Base-by-base conservation (phyloP, 2,329 filamentous ascomycete genomes). In the Trichoderma endophyticum region DNA sequence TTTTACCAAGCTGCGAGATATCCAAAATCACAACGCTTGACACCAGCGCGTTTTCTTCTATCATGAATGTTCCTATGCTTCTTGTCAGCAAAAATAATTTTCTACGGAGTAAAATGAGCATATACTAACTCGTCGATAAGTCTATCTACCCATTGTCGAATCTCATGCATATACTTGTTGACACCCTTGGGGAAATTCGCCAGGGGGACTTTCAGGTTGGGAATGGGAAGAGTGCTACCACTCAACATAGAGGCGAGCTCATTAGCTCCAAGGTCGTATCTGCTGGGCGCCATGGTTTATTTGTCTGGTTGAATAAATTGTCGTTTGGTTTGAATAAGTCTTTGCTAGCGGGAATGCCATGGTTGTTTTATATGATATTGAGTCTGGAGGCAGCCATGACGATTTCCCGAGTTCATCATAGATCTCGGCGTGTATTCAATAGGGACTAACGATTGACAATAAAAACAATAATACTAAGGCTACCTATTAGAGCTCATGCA, bases 21-120 rank as follows among this genome's bases (percentile, higher is more conserved):
- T 18, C 64, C 64, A 39, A 67, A 67, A 28, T 67, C 64, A 30
- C 64, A 67, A 26, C 51, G 48, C 64, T 67, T 67, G 30, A 67
- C 15, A 39, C 30, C 48, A 11, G 7, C 18, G 14, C 48, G 57
- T 39, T 67, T 67, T 57, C 34, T 57, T n/a, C 28, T 28, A 21
- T 67, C 64, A 21, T 39, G 48, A 39, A 67, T 39, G 9, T 67
- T 57, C 15, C 64, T 67, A 14, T 15, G 1, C 5, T 6, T 14
- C 12, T 11, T 30, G 24, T 67, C 6, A 67, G 9, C 21, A 66
- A 2, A 14, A 6, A 28, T 36, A n/a, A 15, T 4, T 21, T 14
- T 39, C 14, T 39, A 4, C 1, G 12, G 14, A 6, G 14, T 26
- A 12, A n/a, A 9, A 24, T 6, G 4, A 24, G 28, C 4, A 24